Evolutionary conservation across 768 basidiomycete genomes (phyloP).

Genomic region (Leucosporidium creatinivorum): DNA sequence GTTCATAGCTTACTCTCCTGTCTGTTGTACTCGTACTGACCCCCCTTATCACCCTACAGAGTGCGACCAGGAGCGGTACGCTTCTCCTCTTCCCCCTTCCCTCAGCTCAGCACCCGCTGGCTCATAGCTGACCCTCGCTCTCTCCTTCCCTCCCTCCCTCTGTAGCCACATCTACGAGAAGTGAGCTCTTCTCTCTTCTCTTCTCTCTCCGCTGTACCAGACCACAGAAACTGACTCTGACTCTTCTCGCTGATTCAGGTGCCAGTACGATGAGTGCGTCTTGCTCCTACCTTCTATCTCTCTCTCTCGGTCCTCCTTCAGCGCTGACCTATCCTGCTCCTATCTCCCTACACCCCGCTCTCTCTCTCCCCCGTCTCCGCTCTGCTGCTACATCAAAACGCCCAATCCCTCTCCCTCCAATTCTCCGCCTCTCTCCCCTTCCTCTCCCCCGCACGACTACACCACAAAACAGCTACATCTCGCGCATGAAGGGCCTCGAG

Average conservation of each 20-base stretch:
- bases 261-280: slow-evolving; percentile 38
- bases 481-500: slow-evolving; percentile 32
- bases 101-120: too few species aligned
- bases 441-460: not conserved
- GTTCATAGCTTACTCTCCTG: not conserved
- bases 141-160: not conserved
- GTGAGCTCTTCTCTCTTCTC: slow-evolving; percentile 18
- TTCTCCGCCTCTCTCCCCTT: not conserved
- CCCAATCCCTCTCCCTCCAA: not conserved
- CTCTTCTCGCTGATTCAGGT: slow-evolving; percentile 13
- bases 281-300: not conserved
- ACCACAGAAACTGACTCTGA: not conserved
- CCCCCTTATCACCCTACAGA: slow-evolving; percentile 5
- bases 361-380: not conserved
- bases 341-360: not conserved
- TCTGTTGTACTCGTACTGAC: not conserved
- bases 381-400: not conserved
- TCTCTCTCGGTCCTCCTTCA: not conserved
- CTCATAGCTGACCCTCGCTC: too few species aligned
- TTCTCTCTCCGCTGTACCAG: not conserved
- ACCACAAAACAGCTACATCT: slow-evolving; percentile 27
- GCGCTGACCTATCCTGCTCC: too few species aligned
- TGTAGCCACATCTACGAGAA: slow-evolving; percentile 37
- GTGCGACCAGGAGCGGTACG: slow-evolving; percentile 38
- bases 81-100: too few species aligned